Conservation (phyloP, 129 eudicot species). For the Dittrichia graveolens region DNA sequence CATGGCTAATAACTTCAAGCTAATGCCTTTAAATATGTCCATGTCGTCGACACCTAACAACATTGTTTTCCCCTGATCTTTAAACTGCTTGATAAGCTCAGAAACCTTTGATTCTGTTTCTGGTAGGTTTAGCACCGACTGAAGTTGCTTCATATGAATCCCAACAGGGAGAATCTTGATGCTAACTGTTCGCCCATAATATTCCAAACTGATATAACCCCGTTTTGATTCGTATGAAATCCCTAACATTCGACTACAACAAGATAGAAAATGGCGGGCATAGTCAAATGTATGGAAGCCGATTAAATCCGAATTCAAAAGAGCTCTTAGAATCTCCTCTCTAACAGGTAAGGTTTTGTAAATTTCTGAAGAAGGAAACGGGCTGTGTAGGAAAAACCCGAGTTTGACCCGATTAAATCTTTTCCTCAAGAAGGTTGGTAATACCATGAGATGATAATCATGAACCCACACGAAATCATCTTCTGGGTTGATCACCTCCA, state of each 20-base stretch:
- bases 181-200: slow-evolving; percentile 71
- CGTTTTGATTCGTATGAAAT: slow-evolving; percentile 72
- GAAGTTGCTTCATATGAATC: slow-evolving; percentile 70
- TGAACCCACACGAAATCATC: slow-evolving; percentile 87
- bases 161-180: slow-evolving; percentile 83
- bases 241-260: slow-evolving; percentile 83
- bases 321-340: slow-evolving; percentile 72
- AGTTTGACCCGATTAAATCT: slow-evolving; percentile 71
- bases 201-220: slow-evolving; percentile 78
- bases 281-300: slow-evolving; percentile 88
- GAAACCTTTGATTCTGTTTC: slow-evolving; percentile 68
- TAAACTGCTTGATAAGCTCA: slow-evolving; percentile 52
- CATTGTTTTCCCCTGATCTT: slow-evolving; percentile 56
- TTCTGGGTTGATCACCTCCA: slow-evolving; percentile 83
- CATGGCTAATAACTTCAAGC: slow-evolving; percentile 80
- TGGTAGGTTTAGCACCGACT: slow-evolving; percentile 50
- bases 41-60: slow-evolving; percentile 80
- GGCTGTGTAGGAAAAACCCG: slow-evolving; percentile 82
- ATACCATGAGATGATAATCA: slow-evolving; percentile 78
- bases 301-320: slow-evolving; percentile 74
- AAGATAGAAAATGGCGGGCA: slow-evolving; percentile 78
- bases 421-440: slow-evolving; percentile 78
- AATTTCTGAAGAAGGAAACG: slow-evolving; percentile 80
- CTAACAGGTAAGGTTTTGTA: slow-evolving; percentile 70
- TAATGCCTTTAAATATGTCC: slow-evolving; percentile 87